These are phyloP conservation scores for Acrodontium crateriforme DNA, from an alignment of 2,329 filamentous ascomycete species.

Conservation along the genomic window DNA sequence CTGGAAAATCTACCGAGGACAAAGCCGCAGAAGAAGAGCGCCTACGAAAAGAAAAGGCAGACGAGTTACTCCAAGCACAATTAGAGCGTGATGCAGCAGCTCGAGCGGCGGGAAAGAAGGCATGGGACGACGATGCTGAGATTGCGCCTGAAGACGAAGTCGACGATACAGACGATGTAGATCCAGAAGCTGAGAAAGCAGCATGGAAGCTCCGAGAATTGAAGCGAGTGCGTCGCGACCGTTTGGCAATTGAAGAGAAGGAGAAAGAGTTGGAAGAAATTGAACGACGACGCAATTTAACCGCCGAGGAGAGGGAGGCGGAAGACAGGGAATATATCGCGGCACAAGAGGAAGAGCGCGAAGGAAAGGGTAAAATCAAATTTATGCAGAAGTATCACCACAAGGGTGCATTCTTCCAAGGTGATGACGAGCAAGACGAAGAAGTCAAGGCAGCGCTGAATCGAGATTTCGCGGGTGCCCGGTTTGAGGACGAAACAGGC, in stretches of 20 bases:
- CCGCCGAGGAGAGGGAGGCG: conserved; percentile 67
- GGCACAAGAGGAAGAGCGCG: conserved; percentile 62
- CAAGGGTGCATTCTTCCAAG: conserved; percentile 89
- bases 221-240: conserved; percentile 72
- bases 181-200: conserved; percentile 76
- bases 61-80: conserved; percentile 77
- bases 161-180: conserved; percentile 76
- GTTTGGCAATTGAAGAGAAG: conserved; percentile 66
- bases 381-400: conserved; percentile 97
- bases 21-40: conserved; percentile 36
- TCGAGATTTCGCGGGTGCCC: conserved; percentile 73
- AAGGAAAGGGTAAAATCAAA: conserved; percentile 62
- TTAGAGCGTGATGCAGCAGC: conserved; percentile 69
- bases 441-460: conserved; percentile 65
- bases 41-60: conserved; percentile 55
- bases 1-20: conserved; percentile 23
- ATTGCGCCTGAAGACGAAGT: conserved; percentile 55
- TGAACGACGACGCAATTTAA: conserved; percentile 75
- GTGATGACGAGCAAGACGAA: conserved; percentile 42
- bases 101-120: conserved; percentile 60
- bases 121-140: conserved; percentile 69
- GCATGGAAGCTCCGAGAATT: conserved; percentile 92
- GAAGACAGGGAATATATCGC: conserved; percentile 73
- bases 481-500: conserved; percentile 68
- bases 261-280: conserved; percentile 82